Evolutionary conservation across 192 early-diverging fungal genomes (phyloP).

Genomic region (Coemansia sp.): DNA sequence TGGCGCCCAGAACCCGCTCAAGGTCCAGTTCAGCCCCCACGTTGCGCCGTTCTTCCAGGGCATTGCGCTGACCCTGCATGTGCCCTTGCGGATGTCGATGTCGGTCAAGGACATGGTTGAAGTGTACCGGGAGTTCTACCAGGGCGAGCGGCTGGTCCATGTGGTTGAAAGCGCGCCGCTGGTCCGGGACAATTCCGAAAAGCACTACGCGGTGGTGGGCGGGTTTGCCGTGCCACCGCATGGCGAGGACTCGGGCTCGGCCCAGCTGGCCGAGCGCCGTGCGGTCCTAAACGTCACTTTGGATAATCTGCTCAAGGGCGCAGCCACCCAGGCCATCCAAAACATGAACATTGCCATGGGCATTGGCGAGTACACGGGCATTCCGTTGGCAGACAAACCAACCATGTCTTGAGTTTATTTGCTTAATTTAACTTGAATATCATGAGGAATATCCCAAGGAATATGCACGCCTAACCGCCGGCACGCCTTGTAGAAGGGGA

Average conservation of each 20-base stretch:
- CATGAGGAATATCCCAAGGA: conserved; percentile 20
- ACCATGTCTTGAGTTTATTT: conserved; percentile 23
- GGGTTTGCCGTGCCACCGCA: conserved; percentile 80
- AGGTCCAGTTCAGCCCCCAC: conserved; percentile 83
- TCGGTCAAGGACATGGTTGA: conserved; percentile 67
- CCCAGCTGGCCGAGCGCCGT: conserved; percentile 59
- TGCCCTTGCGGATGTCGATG: conserved; percentile 79
- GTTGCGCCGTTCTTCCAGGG: conserved; percentile 94
- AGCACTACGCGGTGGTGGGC: conserved; percentile 87
- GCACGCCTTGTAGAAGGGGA: conserved; percentile 31
- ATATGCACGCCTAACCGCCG: conserved; percentile 13
- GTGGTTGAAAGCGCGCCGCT: conserved; percentile 74
- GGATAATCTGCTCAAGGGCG: conserved; percentile 97
- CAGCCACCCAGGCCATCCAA: conserved; percentile 97
- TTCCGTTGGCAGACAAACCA: conserved; percentile 56
- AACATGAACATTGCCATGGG: conserved; percentile 94
- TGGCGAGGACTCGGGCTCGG: conserved; percentile 12
- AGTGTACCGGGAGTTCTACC: conserved; percentile 70
- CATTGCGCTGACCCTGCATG: conserved; percentile 82
- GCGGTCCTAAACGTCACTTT: conserved; percentile 90
- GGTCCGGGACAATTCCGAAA: conserved; percentile 85
- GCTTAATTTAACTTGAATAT: conserved; percentile 7
- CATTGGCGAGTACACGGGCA: conserved; percentile 87
- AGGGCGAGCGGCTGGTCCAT: conserved; percentile 76
- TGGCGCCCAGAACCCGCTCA: conserved; percentile 24